Percentiles rank a stretch among this genome's conserved stretches.
Conservation (phyloP, 768 basidiomycete genomes). For the Tulasnella sp. region DNA sequence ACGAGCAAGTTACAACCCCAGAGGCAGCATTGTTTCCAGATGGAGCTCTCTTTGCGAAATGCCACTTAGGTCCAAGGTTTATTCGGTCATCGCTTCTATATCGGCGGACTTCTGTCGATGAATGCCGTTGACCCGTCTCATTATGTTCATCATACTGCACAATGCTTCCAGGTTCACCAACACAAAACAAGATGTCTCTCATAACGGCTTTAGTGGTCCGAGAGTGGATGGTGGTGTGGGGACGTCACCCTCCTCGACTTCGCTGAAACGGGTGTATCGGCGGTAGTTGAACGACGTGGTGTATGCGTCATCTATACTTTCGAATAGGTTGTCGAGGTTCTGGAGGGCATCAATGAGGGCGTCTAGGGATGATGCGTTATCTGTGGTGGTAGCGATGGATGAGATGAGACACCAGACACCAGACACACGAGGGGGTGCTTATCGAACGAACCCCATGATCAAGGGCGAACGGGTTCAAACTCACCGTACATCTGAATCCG, state of each 20-base stretch:
- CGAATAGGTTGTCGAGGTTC: constrained; percentile 69
- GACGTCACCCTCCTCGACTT: constrained; percentile 27
- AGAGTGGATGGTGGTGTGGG: constrained; percentile 2
- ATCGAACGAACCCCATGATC: neutral
- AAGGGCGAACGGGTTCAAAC: constrained; percentile 27
- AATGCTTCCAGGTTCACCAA: no score
- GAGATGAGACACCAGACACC: neutral
- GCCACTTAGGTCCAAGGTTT: no score
- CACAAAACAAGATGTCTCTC: no score
- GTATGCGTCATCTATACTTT: constrained; percentile 60
- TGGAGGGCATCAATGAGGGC: constrained; percentile 67
- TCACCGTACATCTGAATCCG: constrained; percentile 99
- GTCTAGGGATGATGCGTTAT: constrained; percentile 74
- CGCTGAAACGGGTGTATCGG: constrained; percentile 56
- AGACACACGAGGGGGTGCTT: no score
- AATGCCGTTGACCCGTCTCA: no score
- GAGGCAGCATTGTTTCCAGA: no score
- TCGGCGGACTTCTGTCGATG: no score
- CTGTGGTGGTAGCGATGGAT: constrained; percentile 32
- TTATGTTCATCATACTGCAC: no score
- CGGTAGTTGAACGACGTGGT: constrained; percentile 43
- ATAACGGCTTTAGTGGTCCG: no score
- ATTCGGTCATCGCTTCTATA: no score
- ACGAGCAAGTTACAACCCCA: no score
- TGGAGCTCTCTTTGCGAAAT: no score